Conservation (phyloP, 2,329 filamentous ascomycete genomes). For the Colletotrichum shisoi region DNA sequence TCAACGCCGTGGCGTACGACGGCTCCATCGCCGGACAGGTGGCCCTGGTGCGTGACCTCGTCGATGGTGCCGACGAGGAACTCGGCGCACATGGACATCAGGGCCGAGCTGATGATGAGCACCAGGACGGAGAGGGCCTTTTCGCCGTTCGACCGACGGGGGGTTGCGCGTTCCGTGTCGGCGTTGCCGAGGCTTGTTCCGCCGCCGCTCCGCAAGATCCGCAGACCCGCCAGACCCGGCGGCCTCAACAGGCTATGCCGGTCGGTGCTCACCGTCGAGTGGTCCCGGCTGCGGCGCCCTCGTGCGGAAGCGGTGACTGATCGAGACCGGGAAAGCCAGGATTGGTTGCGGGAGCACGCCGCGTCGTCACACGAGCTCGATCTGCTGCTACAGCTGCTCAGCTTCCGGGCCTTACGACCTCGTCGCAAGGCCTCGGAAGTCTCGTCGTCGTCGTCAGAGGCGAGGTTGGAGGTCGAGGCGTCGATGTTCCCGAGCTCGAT, state of each 20-base stretch:
- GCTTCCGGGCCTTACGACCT: background rate
- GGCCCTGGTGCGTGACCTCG: constrained; percentile 58
- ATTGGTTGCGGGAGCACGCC: constrained; percentile 41
- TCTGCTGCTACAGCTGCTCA: background rate
- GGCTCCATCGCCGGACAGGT: constrained; percentile 59
- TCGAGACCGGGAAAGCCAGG: constrained; percentile 43
- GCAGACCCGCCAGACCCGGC: constrained; percentile 40
- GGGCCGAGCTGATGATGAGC: constrained; percentile 60
- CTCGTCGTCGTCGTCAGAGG: constrained; percentile 29
- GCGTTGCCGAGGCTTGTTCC: background rate
- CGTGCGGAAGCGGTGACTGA: constrained; percentile 42
- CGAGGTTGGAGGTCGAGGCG: constrained; percentile 1
- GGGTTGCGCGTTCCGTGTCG: rapidly evolving
- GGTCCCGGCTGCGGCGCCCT: constrained; percentile 41
- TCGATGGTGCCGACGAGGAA: constrained; percentile 68
- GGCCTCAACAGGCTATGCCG: constrained; percentile 37
- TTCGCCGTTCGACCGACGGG: constrained; percentile 12
- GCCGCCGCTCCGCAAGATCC: constrained; percentile 37
- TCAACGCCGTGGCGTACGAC: constrained; percentile 54
- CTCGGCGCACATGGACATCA: constrained; percentile 68
- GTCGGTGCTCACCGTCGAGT: constrained; percentile 38
- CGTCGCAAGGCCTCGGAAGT: background rate
- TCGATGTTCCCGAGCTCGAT: constrained; percentile 29
- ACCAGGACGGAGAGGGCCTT: constrained; percentile 57
- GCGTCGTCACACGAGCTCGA: constrained; percentile 41